Evolutionary conservation across 1,139 yeast species (phyloP), one percentile per base, ranked within the genome.

Genomic region (Pneumocystis murina): DNA sequence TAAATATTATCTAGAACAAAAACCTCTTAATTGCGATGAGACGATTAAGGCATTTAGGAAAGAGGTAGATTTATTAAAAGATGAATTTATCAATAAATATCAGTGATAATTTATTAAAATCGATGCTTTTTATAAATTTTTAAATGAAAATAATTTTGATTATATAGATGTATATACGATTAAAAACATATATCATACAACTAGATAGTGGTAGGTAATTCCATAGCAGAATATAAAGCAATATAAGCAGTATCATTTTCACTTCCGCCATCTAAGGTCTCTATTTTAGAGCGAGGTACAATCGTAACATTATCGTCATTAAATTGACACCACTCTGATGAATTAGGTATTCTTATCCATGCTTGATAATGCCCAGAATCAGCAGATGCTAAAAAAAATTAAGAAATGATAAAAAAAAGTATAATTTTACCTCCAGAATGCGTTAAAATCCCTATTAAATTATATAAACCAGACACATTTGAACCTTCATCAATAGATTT

Each of bases 291-390:
- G 72, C 83, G 87, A 66, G 80, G 82, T 17, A 91, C 90, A 57
- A 80, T 76, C 10, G 84, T 77, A n/a, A 94, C 96, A 73, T 86
- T 86, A 75, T 91, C 96, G 74, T 92, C 99, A 73, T 92, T 90
- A 76, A 89, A 94, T 72, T 85, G 86, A 85, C 88, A 92, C 99
- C 99, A 92, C 69, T 79, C 68, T 14, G 63, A 66, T n/a, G 62
- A 61, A 61, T 28, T 72, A 73, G 59, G 85, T 83, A 58, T 87
- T 62, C 68, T 69, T 38, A 87, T 86, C 76, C 87, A 92, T 33
- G 95, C 84, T 75, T 90, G 97, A 74, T 94, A 92, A 74, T 92
- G 99, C 4, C 99, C 99, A 55, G 96, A 86, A 74, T 94, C 97
- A 0, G 98, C 97, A 62, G 91, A 84, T 4, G 14, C 55, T 48